phyloP scores from a whole-genome alignment of 2,329 filamentous ascomycete species.

The Massarina eburnea region DNA sequence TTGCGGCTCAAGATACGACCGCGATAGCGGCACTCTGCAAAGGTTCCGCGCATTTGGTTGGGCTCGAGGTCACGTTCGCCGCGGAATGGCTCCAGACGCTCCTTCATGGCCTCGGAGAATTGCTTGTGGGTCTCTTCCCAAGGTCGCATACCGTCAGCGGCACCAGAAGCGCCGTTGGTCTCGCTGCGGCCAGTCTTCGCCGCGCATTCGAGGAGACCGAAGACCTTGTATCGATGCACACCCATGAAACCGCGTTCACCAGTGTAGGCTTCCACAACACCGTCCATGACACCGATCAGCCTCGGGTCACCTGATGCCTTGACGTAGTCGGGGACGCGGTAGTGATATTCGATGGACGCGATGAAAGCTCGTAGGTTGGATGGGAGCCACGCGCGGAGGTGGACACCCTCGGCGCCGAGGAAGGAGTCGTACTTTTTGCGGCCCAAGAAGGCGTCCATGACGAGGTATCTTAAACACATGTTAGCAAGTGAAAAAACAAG shows the following conservation, averaged over 20 bases:
- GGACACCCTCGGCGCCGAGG: slow-evolving; percentile 55
- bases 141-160: slow-evolving; percentile 18
- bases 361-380: slow-evolving; percentile 59
- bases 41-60: slow-evolving; percentile 57
- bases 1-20: slow-evolving; percentile 50
- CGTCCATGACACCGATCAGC: slow-evolving; percentile 57
- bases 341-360: slow-evolving; percentile 57
- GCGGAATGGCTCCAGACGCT: slow-evolving; percentile 54
- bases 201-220: slow-evolving; percentile 56
- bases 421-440: slow-evolving; percentile 55
- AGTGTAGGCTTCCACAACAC: slow-evolving; percentile 58
- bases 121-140: slow-evolving; percentile 27
- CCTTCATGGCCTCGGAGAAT: slow-evolving; percentile 59
- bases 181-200: slow-evolving; percentile 56
- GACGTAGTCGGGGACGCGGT: slow-evolving; percentile 57
- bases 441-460: slow-evolving; percentile 31
- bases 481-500: not conserved
- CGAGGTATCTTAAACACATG: slow-evolving; percentile 14
- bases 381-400: slow-evolving; percentile 57
- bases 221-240: slow-evolving; percentile 60
- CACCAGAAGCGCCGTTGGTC: slow-evolving; percentile 27
- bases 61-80: slow-evolving; percentile 53
- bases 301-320: slow-evolving; percentile 53
- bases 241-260: slow-evolving; percentile 61
- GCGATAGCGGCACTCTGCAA: slow-evolving; percentile 57